phyloP scores from a whole-genome alignment of 192 early-diverging fungal species.

The Spinellus fusiger region DNA sequence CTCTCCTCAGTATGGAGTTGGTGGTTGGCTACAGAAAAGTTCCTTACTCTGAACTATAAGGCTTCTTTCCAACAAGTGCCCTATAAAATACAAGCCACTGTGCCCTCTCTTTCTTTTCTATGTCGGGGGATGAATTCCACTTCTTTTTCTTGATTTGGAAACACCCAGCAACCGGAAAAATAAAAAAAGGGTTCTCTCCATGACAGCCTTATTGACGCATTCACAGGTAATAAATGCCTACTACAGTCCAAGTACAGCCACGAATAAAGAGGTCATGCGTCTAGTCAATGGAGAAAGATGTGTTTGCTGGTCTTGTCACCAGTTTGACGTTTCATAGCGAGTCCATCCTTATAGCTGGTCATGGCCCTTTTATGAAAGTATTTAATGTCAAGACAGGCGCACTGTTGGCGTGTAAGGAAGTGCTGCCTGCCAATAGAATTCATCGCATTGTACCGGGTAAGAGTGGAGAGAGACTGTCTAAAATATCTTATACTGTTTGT shows the following conservation, averaged over 20 bases:
- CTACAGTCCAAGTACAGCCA: too few species aligned
- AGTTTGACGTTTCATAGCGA: constrained; percentile 42
- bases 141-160: too few species aligned
- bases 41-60: too few species aligned
- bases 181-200: too few species aligned
- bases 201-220: too few species aligned
- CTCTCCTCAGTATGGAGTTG: too few species aligned
- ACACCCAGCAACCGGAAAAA: too few species aligned
- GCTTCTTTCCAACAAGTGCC: too few species aligned
- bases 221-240: too few species aligned
- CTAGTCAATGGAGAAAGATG: constrained; percentile 24
- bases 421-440: constrained; percentile 39
- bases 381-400: constrained; percentile 38
- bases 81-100: neutral
- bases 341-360: constrained; percentile 42
- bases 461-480: neutral
- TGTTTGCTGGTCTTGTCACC: constrained; percentile 40
- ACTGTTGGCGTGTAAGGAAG: constrained; percentile 27
- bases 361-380: constrained; percentile 51
- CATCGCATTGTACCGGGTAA: constrained; percentile 50
- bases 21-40: too few species aligned
- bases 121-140: too few species aligned
- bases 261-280: neutral
- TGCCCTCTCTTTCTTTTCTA: neutral
- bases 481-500: neutral